A percentile compares a stretch with the other conserved stretches of the same genome.
phyloP scores from a whole-genome alignment of 805 yeast genomes.

The Metschnikowia hibisci region DNA sequence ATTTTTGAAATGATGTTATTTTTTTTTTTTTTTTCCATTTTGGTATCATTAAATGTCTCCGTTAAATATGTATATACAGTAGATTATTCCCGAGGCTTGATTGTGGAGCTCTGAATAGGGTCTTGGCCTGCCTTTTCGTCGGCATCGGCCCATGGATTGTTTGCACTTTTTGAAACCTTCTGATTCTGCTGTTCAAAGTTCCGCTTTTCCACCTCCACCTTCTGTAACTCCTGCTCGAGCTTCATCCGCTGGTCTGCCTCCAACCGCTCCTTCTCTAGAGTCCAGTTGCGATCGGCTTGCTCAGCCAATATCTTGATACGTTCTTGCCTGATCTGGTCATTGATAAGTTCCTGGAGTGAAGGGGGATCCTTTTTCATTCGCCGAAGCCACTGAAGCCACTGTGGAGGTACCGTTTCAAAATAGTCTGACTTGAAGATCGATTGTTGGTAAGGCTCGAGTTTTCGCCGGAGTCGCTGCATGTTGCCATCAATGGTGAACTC shows the following conservation, averaged over 20 bases:
- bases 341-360: slow-evolving; percentile 53
- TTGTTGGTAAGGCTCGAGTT: slow-evolving; percentile 52
- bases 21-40: too few species aligned
- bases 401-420: slow-evolving; percentile 57
- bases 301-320: slow-evolving; percentile 48
- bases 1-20: background rate
- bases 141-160: slow-evolving; percentile 37
- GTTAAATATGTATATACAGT: background rate
- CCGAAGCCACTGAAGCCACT: slow-evolving; percentile 81
- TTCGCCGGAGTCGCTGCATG: slow-evolving; percentile 54
- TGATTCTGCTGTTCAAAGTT: slow-evolving; percentile 8
- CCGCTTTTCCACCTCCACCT: slow-evolving; percentile 13
- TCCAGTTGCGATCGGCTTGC: slow-evolving; percentile 44
- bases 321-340: slow-evolving; percentile 54
- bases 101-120: slow-evolving; percentile 37
- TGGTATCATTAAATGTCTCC: background rate
- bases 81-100: slow-evolving; percentile 32
- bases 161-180: background rate
- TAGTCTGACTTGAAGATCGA: slow-evolving; percentile 54
- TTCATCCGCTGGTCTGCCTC: slow-evolving; percentile 31
- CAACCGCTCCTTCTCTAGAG: slow-evolving; percentile 30
- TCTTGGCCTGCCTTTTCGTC: slow-evolving; percentile 21
- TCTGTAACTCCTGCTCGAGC: slow-evolving; percentile 30
- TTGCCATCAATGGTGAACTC: slow-evolving; percentile 60
- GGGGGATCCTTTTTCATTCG: slow-evolving; percentile 60